These are phyloP conservation scores for Podospora anserina DNA, from an alignment of 495 filamentous ascomycete genomes.

Conservation along the genomic window DNA sequence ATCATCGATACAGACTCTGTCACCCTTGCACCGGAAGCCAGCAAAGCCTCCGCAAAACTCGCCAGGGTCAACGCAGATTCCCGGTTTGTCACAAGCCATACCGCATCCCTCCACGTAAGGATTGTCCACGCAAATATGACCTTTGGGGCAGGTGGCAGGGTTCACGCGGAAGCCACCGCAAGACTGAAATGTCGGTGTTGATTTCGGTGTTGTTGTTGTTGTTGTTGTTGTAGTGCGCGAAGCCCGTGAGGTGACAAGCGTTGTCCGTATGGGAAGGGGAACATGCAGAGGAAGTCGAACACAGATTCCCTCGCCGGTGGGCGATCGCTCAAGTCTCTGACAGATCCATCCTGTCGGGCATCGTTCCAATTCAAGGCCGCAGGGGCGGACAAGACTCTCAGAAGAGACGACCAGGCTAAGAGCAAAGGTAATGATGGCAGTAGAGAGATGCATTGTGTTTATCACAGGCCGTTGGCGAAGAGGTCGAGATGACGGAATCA, in stretches of 20 bases:
- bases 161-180: slow-evolving; percentile 30
- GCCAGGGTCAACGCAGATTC: slow-evolving; percentile 31
- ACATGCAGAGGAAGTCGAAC: slow-evolving; percentile 18
- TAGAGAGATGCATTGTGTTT: slow-evolving; percentile 13
- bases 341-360: slow-evolving; percentile 20
- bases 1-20: slow-evolving; percentile 31
- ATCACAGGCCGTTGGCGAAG: neutral
- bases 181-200: slow-evolving; percentile 20
- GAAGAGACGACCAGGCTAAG: slow-evolving; percentile 6
- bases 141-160: slow-evolving; percentile 20
- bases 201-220: neutral
- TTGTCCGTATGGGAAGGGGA: slow-evolving; percentile 16
- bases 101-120: slow-evolving; percentile 29
- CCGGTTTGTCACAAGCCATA: slow-evolving; percentile 30
- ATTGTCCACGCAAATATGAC: slow-evolving; percentile 31
- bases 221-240: neutral
- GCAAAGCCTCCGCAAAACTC: slow-evolving; percentile 33
- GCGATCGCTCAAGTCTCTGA: slow-evolving; percentile 17
- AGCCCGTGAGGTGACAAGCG: slow-evolving; percentile 12
- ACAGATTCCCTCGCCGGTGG: slow-evolving; percentile 19
- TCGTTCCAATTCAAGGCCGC: slow-evolving; percentile 29
- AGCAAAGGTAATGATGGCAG: slow-evolving; percentile 14
- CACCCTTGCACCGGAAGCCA: slow-evolving; percentile 25
- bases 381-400: slow-evolving; percentile 10
- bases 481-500: slow-evolving; percentile 3